These are phyloP conservation scores for Penicillium coffeae DNA, from an alignment of 495 filamentous ascomycete genomes.

Conservation along the genomic window DNA sequence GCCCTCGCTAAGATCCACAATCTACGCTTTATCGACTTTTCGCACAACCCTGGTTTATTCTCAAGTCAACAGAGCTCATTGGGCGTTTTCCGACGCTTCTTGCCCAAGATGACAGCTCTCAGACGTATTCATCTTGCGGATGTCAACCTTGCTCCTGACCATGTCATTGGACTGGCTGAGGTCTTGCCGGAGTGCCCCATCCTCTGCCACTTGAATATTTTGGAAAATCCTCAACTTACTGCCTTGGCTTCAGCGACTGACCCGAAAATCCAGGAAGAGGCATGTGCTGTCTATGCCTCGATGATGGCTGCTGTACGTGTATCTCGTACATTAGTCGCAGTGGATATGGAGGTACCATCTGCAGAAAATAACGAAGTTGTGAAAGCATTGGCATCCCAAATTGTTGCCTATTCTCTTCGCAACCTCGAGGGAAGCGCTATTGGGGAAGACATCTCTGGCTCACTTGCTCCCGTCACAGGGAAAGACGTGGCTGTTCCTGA, in stretches of 20 bases:
- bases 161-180: constrained; percentile 85
- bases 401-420: constrained; percentile 86
- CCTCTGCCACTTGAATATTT: constrained; percentile 80
- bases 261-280: constrained; percentile 80
- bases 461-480: constrained; percentile 28
- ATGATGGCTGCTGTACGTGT: constrained; percentile 85
- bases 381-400: constrained; percentile 86
- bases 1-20: constrained; percentile 65
- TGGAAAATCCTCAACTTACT: constrained; percentile 74
- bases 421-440: constrained; percentile 72
- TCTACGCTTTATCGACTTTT: constrained; percentile 86
- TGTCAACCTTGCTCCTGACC: constrained; percentile 79
- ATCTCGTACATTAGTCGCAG: constrained; percentile 74
- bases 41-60: constrained; percentile 83
- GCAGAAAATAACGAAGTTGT: constrained; percentile 79
- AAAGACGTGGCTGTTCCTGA: constrained; percentile 54
- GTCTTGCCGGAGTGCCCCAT: constrained; percentile 79
- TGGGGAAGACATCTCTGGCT: constrained; percentile 40
- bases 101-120: constrained; percentile 74
- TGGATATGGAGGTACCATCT: constrained; percentile 87
- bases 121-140: constrained; percentile 86
- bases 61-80: constrained; percentile 69
- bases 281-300: constrained; percentile 89
- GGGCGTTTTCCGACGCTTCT: constrained; percentile 70
- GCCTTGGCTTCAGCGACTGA: constrained; percentile 63